Percentiles rank a stretch among this genome's conserved stretches.
These are phyloP conservation scores for Capsicum baccatum DNA, from an alignment of 257 asterid species.

Conservation along the genomic window DNA sequence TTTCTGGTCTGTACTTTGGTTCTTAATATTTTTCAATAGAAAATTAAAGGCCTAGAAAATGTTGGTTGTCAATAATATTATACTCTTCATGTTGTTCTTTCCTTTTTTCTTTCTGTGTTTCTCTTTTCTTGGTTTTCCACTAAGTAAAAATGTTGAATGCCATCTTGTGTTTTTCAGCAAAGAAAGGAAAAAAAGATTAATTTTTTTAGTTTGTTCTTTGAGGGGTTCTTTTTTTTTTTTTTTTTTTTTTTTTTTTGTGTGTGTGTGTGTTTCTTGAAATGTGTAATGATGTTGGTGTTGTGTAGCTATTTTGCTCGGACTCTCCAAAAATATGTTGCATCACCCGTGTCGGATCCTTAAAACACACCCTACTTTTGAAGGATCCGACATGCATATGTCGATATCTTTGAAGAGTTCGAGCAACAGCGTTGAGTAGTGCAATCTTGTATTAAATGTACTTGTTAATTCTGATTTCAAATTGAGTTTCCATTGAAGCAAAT, in stretches of 20 bases:
- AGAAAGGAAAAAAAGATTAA: neutral
- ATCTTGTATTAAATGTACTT: slow-evolving; percentile 10
- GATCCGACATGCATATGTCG: neutral
- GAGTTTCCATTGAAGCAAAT: neutral
- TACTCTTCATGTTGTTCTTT: slow-evolving; percentile 21
- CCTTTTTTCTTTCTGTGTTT: neutral
- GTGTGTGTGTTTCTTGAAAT: neutral
- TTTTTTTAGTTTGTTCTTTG: neutral
- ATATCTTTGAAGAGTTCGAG: neutral
- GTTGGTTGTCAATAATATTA: neutral
- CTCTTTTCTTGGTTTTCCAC: neutral
- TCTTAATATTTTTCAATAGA: neutral
- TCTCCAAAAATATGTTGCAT: neutral
- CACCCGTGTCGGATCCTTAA: neutral
- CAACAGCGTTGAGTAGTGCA: neutral
- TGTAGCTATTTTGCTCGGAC: neutral
- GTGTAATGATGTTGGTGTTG: slow-evolving; percentile 22
- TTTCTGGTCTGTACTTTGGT: slow-evolving; percentile 27
- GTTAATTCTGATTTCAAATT: neutral
- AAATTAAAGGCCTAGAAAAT: slow-evolving; percentile 3
- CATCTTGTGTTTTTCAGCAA: neutral
- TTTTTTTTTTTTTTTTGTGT: neutral
- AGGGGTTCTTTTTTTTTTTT: neutral
- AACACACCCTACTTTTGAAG: neutral
- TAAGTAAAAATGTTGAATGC: slow-evolving; percentile 7